Base-by-base conservation (phyloP, 768 basidiomycete species). In the Calocybe cyanea region DNA sequence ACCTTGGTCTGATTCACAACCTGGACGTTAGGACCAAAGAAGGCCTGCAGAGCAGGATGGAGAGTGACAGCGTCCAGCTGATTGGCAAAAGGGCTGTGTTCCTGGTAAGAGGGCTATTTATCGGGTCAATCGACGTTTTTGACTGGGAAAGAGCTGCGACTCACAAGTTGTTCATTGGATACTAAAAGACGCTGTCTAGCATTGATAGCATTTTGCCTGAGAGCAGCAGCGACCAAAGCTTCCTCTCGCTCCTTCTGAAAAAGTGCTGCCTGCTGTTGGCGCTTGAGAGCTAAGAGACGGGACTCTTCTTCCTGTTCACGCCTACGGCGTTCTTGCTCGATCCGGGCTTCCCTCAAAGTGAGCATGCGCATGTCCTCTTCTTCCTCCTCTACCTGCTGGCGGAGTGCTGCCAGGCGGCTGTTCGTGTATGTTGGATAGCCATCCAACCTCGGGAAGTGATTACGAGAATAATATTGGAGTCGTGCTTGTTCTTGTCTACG, bases 321-420 rank as follows among this genome's bases (percentile, higher is more conserved):
- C 17, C 35, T 35, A 41, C 50, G 45, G 28, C 43, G 38, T 30
- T 48, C 44, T 18, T 34, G n/a, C 18, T 50, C 45, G 20, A 38
- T 28, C 33, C 47, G 34, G 9, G 36, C 45, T 17, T 44, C 33
- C 19, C 23, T 41, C 6, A 48, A 24, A 33, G 41, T 45, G 15
- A 46, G 19, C 23, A 46, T 33, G 19, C 28, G 41, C 23, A 49
- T 35, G 25, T 41, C 42, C 38, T 48, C 6, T 11, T 28, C 53
- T 34, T 49, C 43, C 21, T 48, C 47, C 25, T 53, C 50, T n/a
- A 50, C 20, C 35, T 54, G 52, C 9, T 35, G 46, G 18, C 47
- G 50, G 18, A 44, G 42, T 30, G 24, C 19, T 15, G 39, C 42
- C n/a, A 52, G 43, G 46, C 38, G 39, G 44, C 38, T 50, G 37